phyloP scores from a whole-genome alignment of 2,329 filamentous ascomycete genomes.

The Grosmannia penicillata region DNA sequence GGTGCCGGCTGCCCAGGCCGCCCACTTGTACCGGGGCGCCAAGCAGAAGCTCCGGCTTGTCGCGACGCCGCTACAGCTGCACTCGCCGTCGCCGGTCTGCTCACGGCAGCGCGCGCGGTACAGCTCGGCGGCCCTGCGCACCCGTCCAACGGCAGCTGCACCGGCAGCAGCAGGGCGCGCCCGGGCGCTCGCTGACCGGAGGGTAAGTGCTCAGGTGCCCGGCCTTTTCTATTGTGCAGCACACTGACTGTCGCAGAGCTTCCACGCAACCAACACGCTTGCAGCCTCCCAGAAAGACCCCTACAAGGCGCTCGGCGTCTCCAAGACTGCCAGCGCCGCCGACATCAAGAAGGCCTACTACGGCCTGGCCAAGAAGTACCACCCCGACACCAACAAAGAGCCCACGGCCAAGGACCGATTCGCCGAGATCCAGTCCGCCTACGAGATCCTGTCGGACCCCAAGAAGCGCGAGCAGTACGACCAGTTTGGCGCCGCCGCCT shows the following conservation, averaged over 20 bases:
- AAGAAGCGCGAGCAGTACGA: constrained; percentile 90
- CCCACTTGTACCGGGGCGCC: constrained; percentile 15
- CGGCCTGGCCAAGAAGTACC: constrained; percentile 90
- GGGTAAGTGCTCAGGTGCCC: background rate
- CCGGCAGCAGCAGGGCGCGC: background rate
- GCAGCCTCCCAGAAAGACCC: constrained; percentile 54
- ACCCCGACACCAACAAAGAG: constrained; percentile 97
- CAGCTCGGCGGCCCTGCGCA: background rate
- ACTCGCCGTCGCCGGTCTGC: constrained; percentile 4
- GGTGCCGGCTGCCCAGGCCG: constrained; percentile 16
- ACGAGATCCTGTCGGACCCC: constrained; percentile 83
- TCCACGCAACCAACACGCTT: constrained; percentile 42
- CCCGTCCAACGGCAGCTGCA: background rate
- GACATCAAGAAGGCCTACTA: constrained; percentile 99
- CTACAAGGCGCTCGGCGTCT: constrained; percentile 74
- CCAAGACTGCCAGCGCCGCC: constrained; percentile 60
- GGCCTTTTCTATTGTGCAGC: background rate
- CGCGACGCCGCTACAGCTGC: background rate
- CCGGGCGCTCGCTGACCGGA: background rate
- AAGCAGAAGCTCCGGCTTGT: constrained; percentile 11
- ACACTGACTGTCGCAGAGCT: constrained; percentile 23
- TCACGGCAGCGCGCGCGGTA: constrained; percentile 8
- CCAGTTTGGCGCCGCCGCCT: constrained; percentile 75
- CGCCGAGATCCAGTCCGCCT: constrained; percentile 79
- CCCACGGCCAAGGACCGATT: constrained; percentile 88